Conservation (phyloP, 495 filamentous ascomycete species). For the Penicillium paxilli region DNA sequence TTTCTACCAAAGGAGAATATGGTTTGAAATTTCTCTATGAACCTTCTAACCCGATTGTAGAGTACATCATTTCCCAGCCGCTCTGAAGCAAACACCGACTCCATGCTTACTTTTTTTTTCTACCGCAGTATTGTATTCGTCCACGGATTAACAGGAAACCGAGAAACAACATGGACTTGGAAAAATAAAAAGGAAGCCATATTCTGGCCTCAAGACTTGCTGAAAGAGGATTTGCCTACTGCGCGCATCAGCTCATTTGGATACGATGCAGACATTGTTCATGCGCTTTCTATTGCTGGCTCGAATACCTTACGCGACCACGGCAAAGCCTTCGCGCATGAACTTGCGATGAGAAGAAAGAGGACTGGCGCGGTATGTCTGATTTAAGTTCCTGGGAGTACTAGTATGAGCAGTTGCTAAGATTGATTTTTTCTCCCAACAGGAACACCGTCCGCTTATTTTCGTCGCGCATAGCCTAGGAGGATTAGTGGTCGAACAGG, state of each 20-base stretch:
- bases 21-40: neutral
- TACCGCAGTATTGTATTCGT: slow-evolving; percentile 4
- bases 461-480: slow-evolving; percentile 7
- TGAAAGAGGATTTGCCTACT: neutral
- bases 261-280: slow-evolving; percentile 8
- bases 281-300: neutral
- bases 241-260: slow-evolving; percentile 4
- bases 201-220: slow-evolving; percentile 4
- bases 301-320: slow-evolving; percentile 6
- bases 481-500: slow-evolving; percentile 4
- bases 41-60: neutral
- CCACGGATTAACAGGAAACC: slow-evolving; percentile 4
- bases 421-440: no score
- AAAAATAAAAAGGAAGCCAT: neutral
- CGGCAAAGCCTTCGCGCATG: slow-evolving; percentile 1
- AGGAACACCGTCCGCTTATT: slow-evolving; percentile 1
- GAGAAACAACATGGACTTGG: slow-evolving; percentile 5
- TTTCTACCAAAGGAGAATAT: slow-evolving; percentile 1
- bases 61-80: neutral
- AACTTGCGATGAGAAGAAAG: neutral
- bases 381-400: neutral
- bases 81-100: no score
- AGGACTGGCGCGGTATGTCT: neutral
- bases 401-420: no score
- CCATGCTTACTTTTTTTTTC: neutral